Evolutionary conservation across 306 rosid genomes (phyloP), one percentile per base, ranked within the genome.

Genomic region (Quercus berberidifolia): DNA sequence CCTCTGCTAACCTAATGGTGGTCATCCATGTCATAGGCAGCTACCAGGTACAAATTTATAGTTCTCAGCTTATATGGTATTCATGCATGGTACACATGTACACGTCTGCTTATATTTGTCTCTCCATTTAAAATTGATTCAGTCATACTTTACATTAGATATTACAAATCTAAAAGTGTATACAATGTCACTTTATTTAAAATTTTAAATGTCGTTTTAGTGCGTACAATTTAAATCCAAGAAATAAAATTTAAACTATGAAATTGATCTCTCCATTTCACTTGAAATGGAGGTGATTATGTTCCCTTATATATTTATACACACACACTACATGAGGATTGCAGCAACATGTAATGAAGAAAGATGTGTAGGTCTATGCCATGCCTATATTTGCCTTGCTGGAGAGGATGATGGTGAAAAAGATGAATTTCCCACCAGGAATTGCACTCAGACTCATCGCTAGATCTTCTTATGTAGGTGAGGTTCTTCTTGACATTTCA

Each of bases 21-120:
- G 92, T 94, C 70, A 56, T 92, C 77, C 99, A 94, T 68, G 97
- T 95, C 20, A 86, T 95, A 73, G 99, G 99, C 49, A 95, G 98
- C 87, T 95, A 95, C 83, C 98, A 95, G 97, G 97, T 94, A 68
- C 12, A 4, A 7, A 57, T 55, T 13, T 68, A 43, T 71, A 1
- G 4, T n/a, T 46, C 26, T 13, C 3, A 6, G 5, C 7, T 33
- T 21, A 35, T 13, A 49, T 17, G 46, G 11, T 41, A 51, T 71
- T 13, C 19, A 52, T 46, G 5, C 51, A 26, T 6, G 19, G 30
- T 12, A 59, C 67, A 23, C 67, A 9, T 23, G 67, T 1, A 59
- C 31, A 5, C 33, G 2, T 59, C 6, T 28, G 54, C 54, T 49
- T 49, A 23, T 23, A 8, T 21, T 25, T 33, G 46, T 41, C 46